These are phyloP conservation scores for Phaseolus lunatus DNA, from an alignment of 306 rosid genomes.

Conservation along the genomic window DNA sequence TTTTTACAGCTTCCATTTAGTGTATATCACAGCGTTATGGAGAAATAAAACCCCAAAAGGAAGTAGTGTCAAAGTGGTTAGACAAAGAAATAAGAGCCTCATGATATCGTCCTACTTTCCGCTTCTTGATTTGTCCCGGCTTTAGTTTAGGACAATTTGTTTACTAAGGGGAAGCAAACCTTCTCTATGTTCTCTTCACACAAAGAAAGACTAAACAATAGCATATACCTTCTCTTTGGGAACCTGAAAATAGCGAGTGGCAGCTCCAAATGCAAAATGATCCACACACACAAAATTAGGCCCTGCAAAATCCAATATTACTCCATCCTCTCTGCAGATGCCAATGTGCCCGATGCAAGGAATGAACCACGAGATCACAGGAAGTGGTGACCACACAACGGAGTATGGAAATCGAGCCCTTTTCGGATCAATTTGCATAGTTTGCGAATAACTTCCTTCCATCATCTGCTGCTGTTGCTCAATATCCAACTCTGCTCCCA, in stretches of 20 bases:
- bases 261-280: constrained; percentile 86
- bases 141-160: constrained; percentile 32
- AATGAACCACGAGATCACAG: constrained; percentile 89
- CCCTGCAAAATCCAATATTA: constrained; percentile 95
- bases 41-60: constrained; percentile 29
- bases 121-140: constrained; percentile 25
- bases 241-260: constrained; percentile 77
- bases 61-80: constrained; percentile 8
- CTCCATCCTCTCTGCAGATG: constrained; percentile 96
- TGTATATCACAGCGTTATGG: constrained; percentile 34
- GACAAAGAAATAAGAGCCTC: constrained; percentile 27
- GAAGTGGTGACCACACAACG: constrained; percentile 98
- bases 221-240: constrained; percentile 70
- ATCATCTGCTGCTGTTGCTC: constrained; percentile 58
- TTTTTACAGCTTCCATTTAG: constrained; percentile 32
- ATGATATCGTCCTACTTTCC: neutral
- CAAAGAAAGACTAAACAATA: neutral
- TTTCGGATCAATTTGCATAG: constrained; percentile 74
- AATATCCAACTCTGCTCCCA: constrained; percentile 67
- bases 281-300: constrained; percentile 92
- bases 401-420: constrained; percentile 88
- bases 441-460: constrained; percentile 54
- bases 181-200: neutral
- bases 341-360: constrained; percentile 97
- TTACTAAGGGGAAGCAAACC: neutral